Conservation (phyloP, 176 grass and related monocot genomes). For the Canna indica region DNA sequence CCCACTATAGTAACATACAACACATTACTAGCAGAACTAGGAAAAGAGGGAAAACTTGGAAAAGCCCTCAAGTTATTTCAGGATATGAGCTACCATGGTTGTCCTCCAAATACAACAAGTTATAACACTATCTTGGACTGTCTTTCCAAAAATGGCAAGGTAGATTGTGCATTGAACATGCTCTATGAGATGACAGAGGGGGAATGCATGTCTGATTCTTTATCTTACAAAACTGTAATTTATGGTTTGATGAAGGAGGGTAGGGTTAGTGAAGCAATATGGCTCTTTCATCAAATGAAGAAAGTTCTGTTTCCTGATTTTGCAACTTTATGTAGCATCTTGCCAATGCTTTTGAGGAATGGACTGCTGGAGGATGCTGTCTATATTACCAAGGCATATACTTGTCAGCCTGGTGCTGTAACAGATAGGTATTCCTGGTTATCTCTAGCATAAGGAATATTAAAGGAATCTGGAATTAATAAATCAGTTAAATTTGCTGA, state of each 20-base stretch:
- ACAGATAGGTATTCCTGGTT: slow-evolving; percentile 45
- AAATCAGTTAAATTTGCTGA: slow-evolving; percentile 64
- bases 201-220: slow-evolving; percentile 49
- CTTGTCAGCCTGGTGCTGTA: slow-evolving; percentile 33
- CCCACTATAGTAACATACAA: slow-evolving; percentile 76
- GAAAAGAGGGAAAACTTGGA: slow-evolving; percentile 77
- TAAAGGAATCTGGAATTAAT: slow-evolving; percentile 59
- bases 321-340: slow-evolving; percentile 58
- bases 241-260: slow-evolving; percentile 75
- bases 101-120: slow-evolving; percentile 62
- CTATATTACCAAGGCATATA: slow-evolving; percentile 43
- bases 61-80: slow-evolving; percentile 54
- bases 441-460: slow-evolving; percentile 63
- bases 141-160: slow-evolving; percentile 85
- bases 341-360: slow-evolving; percentile 69
- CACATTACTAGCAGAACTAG: slow-evolving; percentile 71
- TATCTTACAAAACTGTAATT: slow-evolving; percentile 83
- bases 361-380: slow-evolving; percentile 54
- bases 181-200: slow-evolving; percentile 63
- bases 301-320: slow-evolving; percentile 84
- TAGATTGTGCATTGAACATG: slow-evolving; percentile 53
- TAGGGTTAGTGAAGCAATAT: slow-evolving; percentile 56
- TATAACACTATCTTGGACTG: slow-evolving; percentile 87
- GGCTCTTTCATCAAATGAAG: slow-evolving; percentile 78
- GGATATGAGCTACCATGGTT: slow-evolving; percentile 46